phyloP scores from a whole-genome alignment of 805 yeast genomes.

The Yamadazyma endophytica region DNA sequence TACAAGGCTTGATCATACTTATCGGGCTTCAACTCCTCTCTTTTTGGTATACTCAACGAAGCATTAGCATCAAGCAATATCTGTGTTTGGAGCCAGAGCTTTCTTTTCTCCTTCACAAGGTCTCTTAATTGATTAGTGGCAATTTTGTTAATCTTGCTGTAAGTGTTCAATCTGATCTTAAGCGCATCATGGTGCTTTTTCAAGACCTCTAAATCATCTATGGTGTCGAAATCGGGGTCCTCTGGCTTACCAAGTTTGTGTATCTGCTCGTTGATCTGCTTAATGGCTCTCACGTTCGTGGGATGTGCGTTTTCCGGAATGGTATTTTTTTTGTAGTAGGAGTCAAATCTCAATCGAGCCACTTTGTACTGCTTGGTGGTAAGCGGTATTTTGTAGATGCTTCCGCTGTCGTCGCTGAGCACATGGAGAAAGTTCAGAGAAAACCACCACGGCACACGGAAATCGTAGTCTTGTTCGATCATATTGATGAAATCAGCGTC shows the following conservation, averaged over 20 bases:
- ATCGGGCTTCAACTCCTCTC: slow-evolving; percentile 5
- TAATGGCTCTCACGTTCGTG: not conserved
- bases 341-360: slow-evolving; percentile 29
- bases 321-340: slow-evolving; percentile 8
- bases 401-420: slow-evolving; percentile 16
- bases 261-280: slow-evolving; percentile 1
- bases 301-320: not conserved
- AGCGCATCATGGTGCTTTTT: slow-evolving; percentile 23
- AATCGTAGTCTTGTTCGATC: slow-evolving; percentile 29
- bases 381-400: slow-evolving; percentile 23
- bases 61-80: slow-evolving; percentile 40
- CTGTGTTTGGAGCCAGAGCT: slow-evolving; percentile 40
- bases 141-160: slow-evolving; percentile 33
- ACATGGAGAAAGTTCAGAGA: slow-evolving; percentile 22
- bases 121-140: slow-evolving; percentile 24
- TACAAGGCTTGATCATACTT: slow-evolving; percentile 10
- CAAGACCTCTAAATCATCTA: slow-evolving; percentile 14
- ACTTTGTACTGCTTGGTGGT: slow-evolving; percentile 30
- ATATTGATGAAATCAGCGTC: slow-evolving; percentile 26
- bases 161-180: slow-evolving; percentile 31
- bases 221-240: slow-evolving; percentile 9
- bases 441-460: slow-evolving; percentile 42
- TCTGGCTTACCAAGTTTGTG: slow-evolving; percentile 2
- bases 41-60: slow-evolving; percentile 29
- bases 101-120: slow-evolving; percentile 26